Base-by-base conservation (phyloP, 495 filamentous ascomycete species). In the Hypoxylon crocopeplum region DNA sequence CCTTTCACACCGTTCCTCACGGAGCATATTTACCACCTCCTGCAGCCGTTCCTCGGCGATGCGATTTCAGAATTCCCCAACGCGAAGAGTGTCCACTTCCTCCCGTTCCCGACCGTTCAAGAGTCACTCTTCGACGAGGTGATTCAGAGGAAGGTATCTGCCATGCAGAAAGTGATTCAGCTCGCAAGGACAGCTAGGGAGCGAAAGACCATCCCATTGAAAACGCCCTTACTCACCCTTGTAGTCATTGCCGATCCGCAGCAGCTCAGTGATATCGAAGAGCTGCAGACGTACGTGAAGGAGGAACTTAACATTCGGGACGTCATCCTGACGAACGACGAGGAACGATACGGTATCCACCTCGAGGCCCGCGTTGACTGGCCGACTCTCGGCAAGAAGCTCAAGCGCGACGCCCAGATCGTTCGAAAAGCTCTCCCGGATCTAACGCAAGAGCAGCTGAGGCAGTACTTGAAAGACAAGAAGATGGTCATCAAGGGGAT, bases 101-200 rank as follows among this genome's bases (percentile, higher is more conserved):
- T 96, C 48, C 69, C 85, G 5, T 98, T 93, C 81, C 95, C 94
- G 15, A 87, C 90, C 50, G 91, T 96, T 5, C 84, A 91, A 25
- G 79, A 89, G 65, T 91, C 95, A 64, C 84, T 97, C 17, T 97
- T 96, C 67, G 88, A 98, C 70, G 81, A 83, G 38, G 89, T 85
- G 29, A 85, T 98, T 42, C 93, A 97, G 76, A 84, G 94, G 27
- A 82, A 88, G 50, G 92, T 98, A 3, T 79, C 83, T 32, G 85
- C 92, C 30, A 98, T 98, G 94, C 94, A 98, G 71, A 88, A 85
- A 56, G 90, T 98, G 65, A 97, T 98, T 65, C 93, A 98, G 60
- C 80, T 98, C 36, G 88, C 83, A 16, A 86, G 94, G 66, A 82
- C 91, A 39, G 91, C 91, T 25, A 84, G 94, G 58, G 94, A 98